These are phyloP conservation scores for Caloboletus firmus DNA, from an alignment of 1,284 basidiomycete genomes.

Conservation along the genomic window DNA sequence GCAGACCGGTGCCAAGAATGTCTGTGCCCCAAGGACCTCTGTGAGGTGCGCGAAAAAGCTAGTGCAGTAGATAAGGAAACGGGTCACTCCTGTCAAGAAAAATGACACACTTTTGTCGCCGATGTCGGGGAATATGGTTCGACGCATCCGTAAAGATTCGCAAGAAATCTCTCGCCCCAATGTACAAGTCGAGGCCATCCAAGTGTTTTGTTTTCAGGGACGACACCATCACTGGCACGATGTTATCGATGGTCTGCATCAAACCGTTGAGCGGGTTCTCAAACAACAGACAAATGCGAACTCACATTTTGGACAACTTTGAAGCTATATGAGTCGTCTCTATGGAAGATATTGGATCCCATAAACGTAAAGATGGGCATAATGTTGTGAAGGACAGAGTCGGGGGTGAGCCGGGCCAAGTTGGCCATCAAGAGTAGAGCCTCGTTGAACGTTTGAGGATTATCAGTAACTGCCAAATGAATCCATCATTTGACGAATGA, in stretches of 20 bases:
- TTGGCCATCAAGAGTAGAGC: constrained; percentile 88
- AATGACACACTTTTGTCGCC: constrained; percentile 69
- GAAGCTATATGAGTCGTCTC: constrained; percentile 95
- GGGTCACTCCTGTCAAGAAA: constrained; percentile 2
- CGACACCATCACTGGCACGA: constrained; percentile 89
- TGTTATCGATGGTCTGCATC: constrained; percentile 81
- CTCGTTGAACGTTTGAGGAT: constrained; percentile 94
- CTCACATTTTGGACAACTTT: constrained; percentile 88
- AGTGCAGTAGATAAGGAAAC: constrained; percentile 12
- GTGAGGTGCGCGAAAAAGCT: constrained; percentile 94
- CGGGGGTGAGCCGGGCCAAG: constrained; percentile 82
- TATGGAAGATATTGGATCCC: constrained; percentile 94
- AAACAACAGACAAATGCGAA: background rate
- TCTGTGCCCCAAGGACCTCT: constrained; percentile 76
- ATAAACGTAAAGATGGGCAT: constrained; percentile 99
- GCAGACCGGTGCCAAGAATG: constrained; percentile 83
- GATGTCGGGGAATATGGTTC: constrained; percentile 84
- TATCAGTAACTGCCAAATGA: constrained; percentile 64
- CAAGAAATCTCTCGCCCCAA: constrained; percentile 71
- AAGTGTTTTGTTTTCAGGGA: constrained; percentile 63
- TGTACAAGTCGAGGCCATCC: constrained; percentile 59
- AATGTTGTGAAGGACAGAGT: constrained; percentile 89
- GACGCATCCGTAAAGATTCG: constrained; percentile 89
- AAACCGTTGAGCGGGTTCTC: background rate
- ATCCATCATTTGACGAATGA: constrained; percentile 2